Evolutionary conservation across 2,329 filamentous ascomycete species (phyloP), one percentile per base, ranked within the genome.

Genomic region (Aschersonia sp.): DNA sequence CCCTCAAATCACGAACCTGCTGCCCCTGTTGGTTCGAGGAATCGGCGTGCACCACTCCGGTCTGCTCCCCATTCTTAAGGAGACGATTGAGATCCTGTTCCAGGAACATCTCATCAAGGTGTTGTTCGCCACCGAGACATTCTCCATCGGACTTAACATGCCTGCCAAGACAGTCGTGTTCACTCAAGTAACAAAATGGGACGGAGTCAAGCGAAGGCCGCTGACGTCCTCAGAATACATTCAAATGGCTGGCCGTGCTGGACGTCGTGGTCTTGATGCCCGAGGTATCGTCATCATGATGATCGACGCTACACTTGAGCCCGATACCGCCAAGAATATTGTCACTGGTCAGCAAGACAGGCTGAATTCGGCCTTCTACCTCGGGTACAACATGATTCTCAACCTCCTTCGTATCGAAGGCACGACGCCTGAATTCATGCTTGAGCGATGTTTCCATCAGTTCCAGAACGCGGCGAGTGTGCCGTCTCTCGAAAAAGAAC

Each of bases 241-340:
- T 46, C 92, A 98, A 62, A 98, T 98, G 92, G 95, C 92, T 47
- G 92, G 92, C 51, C 86, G 92, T 66, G 92, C 92, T 50, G 92
- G 92, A 61, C 86, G 92, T 75, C 83, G 92, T 79, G 92, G 92
- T 67, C 83, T 98, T 47, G 92, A 98, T 69, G 89, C 95, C 52
- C 84, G 92, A 54, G 92, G 92, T 76, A 94, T 97, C 56, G 92
- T 98, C 55, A 97, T 98, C 63, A 97, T 98, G 87, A 97, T 98
- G 90, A 85, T 98, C 52, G 84, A 94, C 59, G 86, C 94, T 63
- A 87, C 92, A 68, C 90, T 98, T 70, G 92, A 98, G 59, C 92
- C 92, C 1, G 81, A 87, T 2, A 81, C 84, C n/a, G 90, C 92
- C 41, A 94, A 94, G 66, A 83, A 86, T 53, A 95, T 98, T 56